A percentile compares a stretch with the other conserved stretches of the same genome.
Evolutionary conservation across 2,329 filamentous ascomycete species (phyloP).

Genomic region (Xylariaceae sp.): DNA sequence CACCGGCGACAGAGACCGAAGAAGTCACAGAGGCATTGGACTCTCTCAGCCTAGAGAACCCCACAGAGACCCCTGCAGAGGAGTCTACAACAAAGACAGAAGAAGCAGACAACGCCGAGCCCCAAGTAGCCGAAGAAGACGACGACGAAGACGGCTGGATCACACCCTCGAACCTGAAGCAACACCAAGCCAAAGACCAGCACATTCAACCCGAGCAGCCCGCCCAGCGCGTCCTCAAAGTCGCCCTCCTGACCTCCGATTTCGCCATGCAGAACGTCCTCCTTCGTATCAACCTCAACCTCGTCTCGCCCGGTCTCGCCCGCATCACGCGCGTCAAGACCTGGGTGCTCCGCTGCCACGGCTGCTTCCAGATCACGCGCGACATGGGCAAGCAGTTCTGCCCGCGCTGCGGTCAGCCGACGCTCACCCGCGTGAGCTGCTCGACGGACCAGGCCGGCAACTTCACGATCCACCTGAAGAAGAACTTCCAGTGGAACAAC

Average conservation of each 20-base stretch:
- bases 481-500: slow-evolving; percentile 95
- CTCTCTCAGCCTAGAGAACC: slow-evolving; percentile 24
- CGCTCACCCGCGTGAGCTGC: slow-evolving; percentile 78
- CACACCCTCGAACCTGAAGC: slow-evolving; percentile 85
- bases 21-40: slow-evolving; percentile 24
- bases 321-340: slow-evolving; percentile 82
- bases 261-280: slow-evolving; percentile 98
- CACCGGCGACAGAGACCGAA: too few species aligned
- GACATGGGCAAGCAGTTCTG: slow-evolving; percentile 91
- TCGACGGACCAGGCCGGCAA: slow-evolving; percentile 74
- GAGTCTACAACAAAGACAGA: slow-evolving; percentile 15
- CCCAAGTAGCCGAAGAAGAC: slow-evolving; percentile 26
- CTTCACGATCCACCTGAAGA: slow-evolving; percentile 83
- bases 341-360: slow-evolving; percentile 88
- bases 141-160: slow-evolving; percentile 72
- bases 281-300: slow-evolving; percentile 87
- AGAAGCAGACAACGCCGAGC: slow-evolving; percentile 7
- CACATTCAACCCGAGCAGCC: slow-evolving; percentile 44
- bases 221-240: slow-evolving; percentile 65
- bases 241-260: slow-evolving; percentile 89
- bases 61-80: slow-evolving; percentile 13
- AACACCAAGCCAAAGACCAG: slow-evolving; percentile 67
- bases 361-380: slow-evolving; percentile 79
- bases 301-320: slow-evolving; percentile 72
- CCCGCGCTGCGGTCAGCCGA: slow-evolving; percentile 80